phyloP scores from a whole-genome alignment of 179 eudicot species.

The Pouteria campechiana region DNA sequence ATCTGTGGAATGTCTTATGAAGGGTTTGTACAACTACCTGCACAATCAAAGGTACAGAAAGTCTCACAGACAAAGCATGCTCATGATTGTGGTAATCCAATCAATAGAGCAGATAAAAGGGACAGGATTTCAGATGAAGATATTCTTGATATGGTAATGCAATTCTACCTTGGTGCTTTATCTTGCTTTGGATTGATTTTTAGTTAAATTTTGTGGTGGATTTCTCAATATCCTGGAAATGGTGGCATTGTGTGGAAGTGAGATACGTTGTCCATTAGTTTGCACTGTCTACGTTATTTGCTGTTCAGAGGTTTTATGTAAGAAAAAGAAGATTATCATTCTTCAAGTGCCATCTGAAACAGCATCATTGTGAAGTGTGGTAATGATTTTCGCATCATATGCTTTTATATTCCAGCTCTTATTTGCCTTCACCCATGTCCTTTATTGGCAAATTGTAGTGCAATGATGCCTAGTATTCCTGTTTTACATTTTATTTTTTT shows the following conservation, averaged over 20 bases:
- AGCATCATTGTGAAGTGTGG: no score
- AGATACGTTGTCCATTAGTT: no score
- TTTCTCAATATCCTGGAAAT: background rate
- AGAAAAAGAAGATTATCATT: background rate
- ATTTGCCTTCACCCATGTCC: no score
- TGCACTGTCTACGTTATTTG: background rate
- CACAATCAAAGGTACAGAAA: conserved; percentile 17
- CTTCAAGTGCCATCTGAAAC: no score
- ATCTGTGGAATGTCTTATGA: conserved; percentile 16
- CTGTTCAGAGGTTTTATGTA: background rate
- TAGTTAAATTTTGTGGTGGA: background rate
- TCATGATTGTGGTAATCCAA: conserved; percentile 8
- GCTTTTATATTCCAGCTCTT: no score
- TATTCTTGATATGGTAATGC: conserved; percentile 74
- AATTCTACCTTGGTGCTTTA: conserved; percentile 7
- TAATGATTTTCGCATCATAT: no score
- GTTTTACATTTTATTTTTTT: no score
- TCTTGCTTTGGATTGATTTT: background rate
- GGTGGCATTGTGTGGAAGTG: no score
- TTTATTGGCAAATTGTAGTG: no score
- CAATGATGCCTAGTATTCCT: no score
- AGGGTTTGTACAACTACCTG: conserved; percentile 13
- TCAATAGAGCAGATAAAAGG: conserved; percentile 16
- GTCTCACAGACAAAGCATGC: conserved; percentile 15
- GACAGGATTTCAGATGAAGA: conserved; percentile 50